A percentile compares a stretch with the other conserved stretches of the same genome.
phyloP scores from a whole-genome alignment of 2,329 filamentous ascomycete species.

The Colletotrichum ledebouriae region DNA sequence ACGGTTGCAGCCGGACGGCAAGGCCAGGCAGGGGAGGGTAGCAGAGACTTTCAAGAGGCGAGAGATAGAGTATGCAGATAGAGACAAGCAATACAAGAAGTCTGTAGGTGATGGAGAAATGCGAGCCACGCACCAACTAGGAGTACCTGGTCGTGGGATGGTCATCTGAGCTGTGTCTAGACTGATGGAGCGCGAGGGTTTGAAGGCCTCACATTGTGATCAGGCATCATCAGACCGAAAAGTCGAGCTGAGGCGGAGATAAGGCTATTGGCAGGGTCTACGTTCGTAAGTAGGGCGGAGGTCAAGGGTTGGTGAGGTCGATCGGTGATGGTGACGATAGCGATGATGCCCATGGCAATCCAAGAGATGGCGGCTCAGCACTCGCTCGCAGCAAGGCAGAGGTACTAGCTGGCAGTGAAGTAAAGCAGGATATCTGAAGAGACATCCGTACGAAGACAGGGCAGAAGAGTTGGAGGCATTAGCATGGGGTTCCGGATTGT shows the following conservation, averaged over 20 bases:
- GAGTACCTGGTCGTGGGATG: conserved; percentile 12
- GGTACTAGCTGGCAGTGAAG: background rate
- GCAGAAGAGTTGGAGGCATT: conserved; percentile 8
- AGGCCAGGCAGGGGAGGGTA: conserved; percentile 32
- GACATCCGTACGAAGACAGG: background rate
- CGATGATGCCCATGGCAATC: conserved; percentile 19
- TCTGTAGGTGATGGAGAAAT: conserved; percentile 13
- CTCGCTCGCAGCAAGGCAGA: background rate
- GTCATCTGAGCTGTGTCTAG: background rate
- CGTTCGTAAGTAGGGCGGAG: conserved; percentile 15
- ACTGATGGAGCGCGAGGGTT: background rate
- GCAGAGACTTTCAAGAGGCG: conserved; percentile 21
- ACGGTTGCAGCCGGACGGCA: conserved; percentile 42
- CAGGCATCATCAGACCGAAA: background rate
- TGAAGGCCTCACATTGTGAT: background rate
- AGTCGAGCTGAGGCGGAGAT: conserved; percentile 9
- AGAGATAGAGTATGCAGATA: conserved; percentile 35
- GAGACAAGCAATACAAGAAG: conserved; percentile 12
- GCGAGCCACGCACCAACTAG: conserved; percentile 10
- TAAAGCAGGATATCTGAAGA: background rate
- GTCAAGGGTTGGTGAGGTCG: conserved; percentile 5
- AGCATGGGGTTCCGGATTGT: conserved; percentile 12
- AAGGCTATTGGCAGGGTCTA: background rate
- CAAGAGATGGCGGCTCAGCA: conserved; percentile 10
- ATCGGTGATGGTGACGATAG: conserved; percentile 19